These are phyloP conservation scores for Hyaloscypha hepaticicola DNA, from an alignment of 495 filamentous ascomycete species.

Conservation along the genomic window DNA sequence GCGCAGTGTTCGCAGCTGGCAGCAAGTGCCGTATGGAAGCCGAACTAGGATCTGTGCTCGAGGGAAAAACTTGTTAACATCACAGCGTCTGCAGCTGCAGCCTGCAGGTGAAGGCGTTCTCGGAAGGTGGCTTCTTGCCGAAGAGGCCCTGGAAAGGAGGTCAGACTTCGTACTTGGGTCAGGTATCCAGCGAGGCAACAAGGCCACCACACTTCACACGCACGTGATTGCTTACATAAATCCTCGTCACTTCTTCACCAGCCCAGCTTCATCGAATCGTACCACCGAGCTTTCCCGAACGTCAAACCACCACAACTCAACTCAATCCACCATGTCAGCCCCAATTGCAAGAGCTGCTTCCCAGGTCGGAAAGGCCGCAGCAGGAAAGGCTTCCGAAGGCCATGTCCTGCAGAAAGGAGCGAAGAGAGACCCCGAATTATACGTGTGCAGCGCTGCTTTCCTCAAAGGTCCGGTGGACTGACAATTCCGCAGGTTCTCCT, in stretches of 20 bases:
- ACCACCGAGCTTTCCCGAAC: slow-evolving; percentile 34
- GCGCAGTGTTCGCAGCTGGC: neutral
- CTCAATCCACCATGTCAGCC: slow-evolving; percentile 48
- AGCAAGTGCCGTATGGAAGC: neutral
- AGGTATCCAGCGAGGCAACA: too few relatives aligned
- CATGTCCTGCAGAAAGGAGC: slow-evolving; percentile 60
- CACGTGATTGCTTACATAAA: too few relatives aligned
- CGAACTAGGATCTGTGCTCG: neutral
- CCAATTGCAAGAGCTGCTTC: slow-evolving; percentile 52
- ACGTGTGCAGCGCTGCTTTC: slow-evolving; percentile 51
- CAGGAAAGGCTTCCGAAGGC: slow-evolving; percentile 7
- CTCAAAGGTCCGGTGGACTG: neutral
- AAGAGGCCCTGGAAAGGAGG: too few relatives aligned
- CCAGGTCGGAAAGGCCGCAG: slow-evolving; percentile 35
- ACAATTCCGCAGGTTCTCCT: slow-evolving; percentile 67
- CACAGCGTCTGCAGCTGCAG: neutral
- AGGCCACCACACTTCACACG: too few relatives aligned
- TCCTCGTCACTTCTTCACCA: too few relatives aligned
- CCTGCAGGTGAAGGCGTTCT: neutral
- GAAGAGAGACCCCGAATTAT: slow-evolving; percentile 78
- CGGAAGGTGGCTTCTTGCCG: neutral
- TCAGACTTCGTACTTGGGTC: too few relatives aligned
- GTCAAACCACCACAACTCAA: neutral
- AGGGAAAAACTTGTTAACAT: neutral
- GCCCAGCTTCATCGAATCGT: too few relatives aligned